Percentiles rank a stretch among this genome's conserved stretches.
Evolutionary conservation across 164 flowering plant genomes (phyloP).

Genomic region (Amborella trichopoda): DNA sequence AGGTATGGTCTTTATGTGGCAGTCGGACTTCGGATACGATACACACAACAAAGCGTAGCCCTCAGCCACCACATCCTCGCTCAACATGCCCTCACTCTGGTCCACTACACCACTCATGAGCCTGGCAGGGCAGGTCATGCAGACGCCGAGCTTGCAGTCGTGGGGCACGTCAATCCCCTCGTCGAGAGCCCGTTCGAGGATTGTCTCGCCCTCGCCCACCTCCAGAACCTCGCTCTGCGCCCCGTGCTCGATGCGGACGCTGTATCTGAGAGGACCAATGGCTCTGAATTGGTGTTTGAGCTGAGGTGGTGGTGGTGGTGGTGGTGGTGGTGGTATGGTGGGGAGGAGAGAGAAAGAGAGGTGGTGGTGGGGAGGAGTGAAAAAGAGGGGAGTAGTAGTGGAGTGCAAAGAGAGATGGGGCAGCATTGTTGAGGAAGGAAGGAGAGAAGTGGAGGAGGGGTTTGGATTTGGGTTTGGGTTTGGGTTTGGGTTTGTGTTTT

Average conservation of each 20-base stretch:
- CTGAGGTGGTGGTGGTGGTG: background rate
- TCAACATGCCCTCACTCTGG: slow-evolving; percentile 95
- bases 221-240: slow-evolving; percentile 51
- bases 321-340: slow-evolving; percentile 20
- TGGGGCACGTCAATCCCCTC: slow-evolving; percentile 62
- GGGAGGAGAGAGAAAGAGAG: slow-evolving; percentile 29
- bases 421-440: background rate
- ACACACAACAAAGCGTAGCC: slow-evolving; percentile 73
- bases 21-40: slow-evolving; percentile 74
- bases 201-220: slow-evolving; percentile 80
- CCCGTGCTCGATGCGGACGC: slow-evolving; percentile 71
- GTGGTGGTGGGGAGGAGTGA: slow-evolving; percentile 2
- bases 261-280: slow-evolving; percentile 17
- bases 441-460: too few relatives aligned
- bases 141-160: slow-evolving; percentile 96
- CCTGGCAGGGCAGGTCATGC: slow-evolving; percentile 96
- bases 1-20: slow-evolving; percentile 57
- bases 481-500: too few relatives aligned
- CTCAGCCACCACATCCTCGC: slow-evolving; percentile 77
- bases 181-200: slow-evolving; percentile 69
- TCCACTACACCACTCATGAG: slow-evolving; percentile 69
- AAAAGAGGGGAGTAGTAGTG: background rate
- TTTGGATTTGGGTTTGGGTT: too few relatives aligned
- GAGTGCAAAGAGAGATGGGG: background rate
- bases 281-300: background rate